Evolutionary conservation across 1,284 basidiomycete species (phyloP).

Genomic region (Heliocybe sulcata): DNA sequence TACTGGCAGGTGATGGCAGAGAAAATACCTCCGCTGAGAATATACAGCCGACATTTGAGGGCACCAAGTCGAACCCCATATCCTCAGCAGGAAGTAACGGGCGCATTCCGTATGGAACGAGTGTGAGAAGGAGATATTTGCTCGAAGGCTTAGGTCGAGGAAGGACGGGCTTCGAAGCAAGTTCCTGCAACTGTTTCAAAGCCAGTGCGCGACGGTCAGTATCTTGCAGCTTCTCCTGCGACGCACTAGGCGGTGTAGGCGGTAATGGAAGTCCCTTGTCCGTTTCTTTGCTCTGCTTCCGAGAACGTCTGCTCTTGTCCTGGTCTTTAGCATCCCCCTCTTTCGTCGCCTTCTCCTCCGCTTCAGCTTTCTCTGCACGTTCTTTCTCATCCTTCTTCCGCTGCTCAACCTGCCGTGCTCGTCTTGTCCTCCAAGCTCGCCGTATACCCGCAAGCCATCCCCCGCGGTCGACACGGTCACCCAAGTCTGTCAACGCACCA

Average conservation of each 20-base stretch:
- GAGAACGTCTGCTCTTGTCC: not conserved
- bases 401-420: slow-evolving; percentile 1
- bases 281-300: slow-evolving; percentile 7
- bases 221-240: not conserved
- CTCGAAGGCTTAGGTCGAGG: slow-evolving; percentile 23
- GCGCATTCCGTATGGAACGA: slow-evolving; percentile 28
- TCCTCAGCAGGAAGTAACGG: slow-evolving; percentile 27
- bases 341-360: slow-evolving; percentile 1
- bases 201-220: slow-evolving; percentile 4
- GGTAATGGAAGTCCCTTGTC: slow-evolving; percentile 1
- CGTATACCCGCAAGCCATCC: slow-evolving; percentile 27
- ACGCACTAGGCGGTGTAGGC: not conserved
- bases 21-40: slow-evolving; percentile 36
- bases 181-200: slow-evolving; percentile 21
- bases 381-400: slow-evolving; percentile 8
- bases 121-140: slow-evolving; percentile 43
- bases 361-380: slow-evolving; percentile 3
- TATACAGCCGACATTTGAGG: slow-evolving; percentile 32
- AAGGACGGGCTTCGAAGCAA: slow-evolving; percentile 18
- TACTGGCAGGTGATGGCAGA: slow-evolving; percentile 27
- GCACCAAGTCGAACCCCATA: slow-evolving; percentile 32
- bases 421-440: not conserved
- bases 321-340: slow-evolving; percentile 5
- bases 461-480: slow-evolving; percentile 22
- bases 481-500: slow-evolving; percentile 28